Percentiles rank a stretch among this genome's conserved stretches.
phyloP scores from a whole-genome alignment of 2,329 filamentous ascomycete species.

The Pseudonectria foliicola region DNA sequence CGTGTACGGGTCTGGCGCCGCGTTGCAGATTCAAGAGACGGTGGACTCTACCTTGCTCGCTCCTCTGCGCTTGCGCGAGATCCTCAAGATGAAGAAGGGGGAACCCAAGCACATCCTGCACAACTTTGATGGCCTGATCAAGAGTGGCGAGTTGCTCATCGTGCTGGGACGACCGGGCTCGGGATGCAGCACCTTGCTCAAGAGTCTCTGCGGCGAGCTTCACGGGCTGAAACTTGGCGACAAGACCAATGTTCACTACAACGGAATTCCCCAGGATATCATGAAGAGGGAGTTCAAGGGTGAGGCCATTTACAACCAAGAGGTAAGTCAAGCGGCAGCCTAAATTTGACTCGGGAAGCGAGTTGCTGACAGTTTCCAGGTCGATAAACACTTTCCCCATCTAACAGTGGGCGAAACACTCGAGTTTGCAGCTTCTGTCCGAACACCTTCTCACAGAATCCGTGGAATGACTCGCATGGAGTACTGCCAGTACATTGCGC shows the following conservation, averaged over 20 bases:
- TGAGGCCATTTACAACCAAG: conserved; percentile 68
- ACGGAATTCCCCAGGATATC: conserved; percentile 46
- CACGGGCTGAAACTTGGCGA: conserved; percentile 48
- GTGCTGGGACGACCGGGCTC: conserved; percentile 61
- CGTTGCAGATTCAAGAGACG: conserved; percentile 61
- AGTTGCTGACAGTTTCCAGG: conserved; percentile 25
- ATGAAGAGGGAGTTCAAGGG: conserved; percentile 57
- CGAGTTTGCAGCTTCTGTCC: conserved; percentile 61
- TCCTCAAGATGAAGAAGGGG: conserved; percentile 40
- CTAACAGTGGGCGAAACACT: conserved; percentile 69
- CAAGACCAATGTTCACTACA: conserved; percentile 51
- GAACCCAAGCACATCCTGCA: conserved; percentile 53
- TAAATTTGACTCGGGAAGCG: no score
- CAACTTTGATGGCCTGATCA: conserved; percentile 57
- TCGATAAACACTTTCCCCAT: conserved; percentile 70
- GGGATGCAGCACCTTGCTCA: conserved; percentile 58
- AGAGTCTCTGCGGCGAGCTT: conserved; percentile 53
- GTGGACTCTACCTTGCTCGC: conserved; percentile 52
- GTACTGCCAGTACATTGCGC: conserved; percentile 54
- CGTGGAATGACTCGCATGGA: conserved; percentile 54
- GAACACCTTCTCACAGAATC: conserved; percentile 59
- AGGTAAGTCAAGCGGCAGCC: conserved; percentile 32
- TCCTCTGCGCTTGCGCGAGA: conserved; percentile 50
- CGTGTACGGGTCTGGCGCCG: conserved; percentile 59
- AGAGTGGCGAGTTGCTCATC: conserved; percentile 59